Base-by-base conservation (phyloP, 352 stramenopile genomes). In the Phytophthora meadii region DNA sequence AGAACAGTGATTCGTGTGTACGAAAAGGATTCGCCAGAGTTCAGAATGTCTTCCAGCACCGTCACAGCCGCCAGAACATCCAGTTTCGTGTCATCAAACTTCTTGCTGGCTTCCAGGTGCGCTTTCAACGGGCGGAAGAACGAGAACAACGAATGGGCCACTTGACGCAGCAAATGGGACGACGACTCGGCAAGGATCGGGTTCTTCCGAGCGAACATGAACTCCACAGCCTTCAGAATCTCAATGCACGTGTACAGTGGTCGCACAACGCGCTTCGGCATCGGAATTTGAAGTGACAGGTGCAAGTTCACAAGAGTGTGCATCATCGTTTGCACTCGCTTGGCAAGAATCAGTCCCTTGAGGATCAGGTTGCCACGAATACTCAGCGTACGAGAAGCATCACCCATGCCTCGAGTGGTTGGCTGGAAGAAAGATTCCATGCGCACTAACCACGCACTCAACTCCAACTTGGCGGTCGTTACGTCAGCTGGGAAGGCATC, bases 181-280 rank as follows among this genome's bases (percentile, higher is more conserved):
- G 81, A 81, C 12, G 75, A 90, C 62, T 96, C 87, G 0, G 82
- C 79, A 41, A 96, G 50, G 25, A 94, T 87, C 5, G 87, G 86
- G 63, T 93, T 94, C 57, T 96, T 96, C 14, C 88, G 72, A 12
- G 87, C 87, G 62, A 97, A 92, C 89, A 97, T 97, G 54, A 97
- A 97, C 65, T 98, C 92, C 30, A 98, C 89, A 3, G 88, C 87
- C 71, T 98, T 98, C 24, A 97, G 65, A 32, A 97, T 90, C 41
- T 97, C 89, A 46, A 97, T 90, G 49, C 94, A 95, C 11, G 84
- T 94, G 56, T 96, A 91, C 41, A 97, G 49, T 3, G 90, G 88
- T n/a, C 84, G 71, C 27, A 97, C 92, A 22, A 91, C 83, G 9
- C 77, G 80, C 64, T 92, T 97, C n/a, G 77, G 82, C 84, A 94